Percentiles rank a stretch among this genome's conserved stretches.
These are phyloP conservation scores for Excoecaria cochinchinensis DNA, from an alignment of 345 rosid species.

Conservation along the genomic window DNA sequence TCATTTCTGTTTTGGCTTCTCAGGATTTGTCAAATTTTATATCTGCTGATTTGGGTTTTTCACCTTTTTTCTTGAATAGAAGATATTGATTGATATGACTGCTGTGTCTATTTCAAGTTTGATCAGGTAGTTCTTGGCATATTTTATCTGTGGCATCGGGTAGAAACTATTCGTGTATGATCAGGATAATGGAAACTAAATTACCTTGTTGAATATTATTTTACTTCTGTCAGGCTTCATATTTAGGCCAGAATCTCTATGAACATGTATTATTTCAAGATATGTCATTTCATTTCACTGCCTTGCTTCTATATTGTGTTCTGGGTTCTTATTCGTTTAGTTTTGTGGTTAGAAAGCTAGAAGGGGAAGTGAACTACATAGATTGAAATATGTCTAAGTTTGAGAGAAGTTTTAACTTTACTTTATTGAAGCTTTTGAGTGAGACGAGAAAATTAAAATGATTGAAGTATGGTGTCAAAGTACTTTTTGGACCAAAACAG, in stretches of 20 bases:
- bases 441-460: neutral
- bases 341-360: too few relatives aligned
- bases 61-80: neutral
- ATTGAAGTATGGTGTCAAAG: neutral
- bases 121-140: neutral
- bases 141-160: neutral
- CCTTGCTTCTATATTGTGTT: neutral
- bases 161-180: neutral
- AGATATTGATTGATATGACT: neutral
- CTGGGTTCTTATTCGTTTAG: neutral
- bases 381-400: neutral
- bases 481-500: neutral
- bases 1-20: neutral
- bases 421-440: neutral
- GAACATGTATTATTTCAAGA: neutral
- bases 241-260: neutral
- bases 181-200: neutral
- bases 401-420: neutral
- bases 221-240: neutral
- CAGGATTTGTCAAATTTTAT: neutral
- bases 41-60: constrained; percentile 9
- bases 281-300: neutral
- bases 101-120: neutral
- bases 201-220: neutral
- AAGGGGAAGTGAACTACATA: too few relatives aligned